phyloP scores from a whole-genome alignment of 306 rosid genomes.

The Hippophae gyantsensis region DNA sequence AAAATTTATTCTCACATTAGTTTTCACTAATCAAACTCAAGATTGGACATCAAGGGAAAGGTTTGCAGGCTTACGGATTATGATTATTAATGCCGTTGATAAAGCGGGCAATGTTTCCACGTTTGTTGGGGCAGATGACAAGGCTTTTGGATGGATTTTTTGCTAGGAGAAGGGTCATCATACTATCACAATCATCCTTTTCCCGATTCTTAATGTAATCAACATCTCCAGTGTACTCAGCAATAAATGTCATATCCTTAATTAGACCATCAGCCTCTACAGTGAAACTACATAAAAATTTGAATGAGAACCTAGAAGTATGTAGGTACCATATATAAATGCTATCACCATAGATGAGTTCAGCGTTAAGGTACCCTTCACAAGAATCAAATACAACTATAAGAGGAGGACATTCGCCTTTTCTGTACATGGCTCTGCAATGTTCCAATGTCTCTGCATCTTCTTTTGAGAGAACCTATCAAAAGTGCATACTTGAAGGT shows the following conservation, averaged over 20 bases:
- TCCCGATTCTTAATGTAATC: conserved; percentile 62
- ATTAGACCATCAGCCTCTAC: conserved; percentile 66
- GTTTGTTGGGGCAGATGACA: conserved; percentile 72
- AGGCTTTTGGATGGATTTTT: conserved; percentile 35
- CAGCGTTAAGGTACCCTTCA: conserved; percentile 57
- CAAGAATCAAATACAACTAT: conserved; percentile 60
- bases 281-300: conserved; percentile 34
- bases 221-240: conserved; percentile 77
- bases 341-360: conserved; percentile 5
- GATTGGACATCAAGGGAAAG: conserved; percentile 8
- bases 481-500: not conserved
- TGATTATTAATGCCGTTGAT: conserved; percentile 82
- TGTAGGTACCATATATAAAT: conserved; percentile 9
- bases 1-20: not conserved
- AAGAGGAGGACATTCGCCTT: conserved; percentile 61
- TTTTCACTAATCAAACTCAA: not conserved
- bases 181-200: conserved; percentile 66
- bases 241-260: conserved; percentile 70
- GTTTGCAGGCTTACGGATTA: conserved; percentile 43
- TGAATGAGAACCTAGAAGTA: conserved; percentile 18
- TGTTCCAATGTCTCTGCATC: conserved; percentile 55
- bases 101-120: conserved; percentile 77
- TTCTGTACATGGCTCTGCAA: conserved; percentile 55
- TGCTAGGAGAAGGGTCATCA: conserved; percentile 69
- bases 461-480: conserved; percentile 56